A percentile compares a stretch with the other conserved stretches of the same genome.
Evolutionary conservation across 306 rosid genomes (phyloP).

Genomic region (Ziziphus jujuba): DNA sequence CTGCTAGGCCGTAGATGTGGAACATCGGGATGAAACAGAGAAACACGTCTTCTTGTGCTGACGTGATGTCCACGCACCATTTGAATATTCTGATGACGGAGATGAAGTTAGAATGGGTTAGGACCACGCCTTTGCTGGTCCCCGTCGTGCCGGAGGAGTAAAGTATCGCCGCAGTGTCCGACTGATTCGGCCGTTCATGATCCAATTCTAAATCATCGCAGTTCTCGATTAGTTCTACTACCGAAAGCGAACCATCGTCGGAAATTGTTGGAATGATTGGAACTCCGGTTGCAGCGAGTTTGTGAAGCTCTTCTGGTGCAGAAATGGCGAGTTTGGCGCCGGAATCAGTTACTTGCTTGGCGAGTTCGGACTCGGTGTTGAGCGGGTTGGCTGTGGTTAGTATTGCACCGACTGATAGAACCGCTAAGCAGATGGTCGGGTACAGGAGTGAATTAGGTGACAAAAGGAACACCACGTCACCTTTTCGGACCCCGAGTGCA

Average conservation of each 20-base stretch:
- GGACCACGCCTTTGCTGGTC: constrained; percentile 77
- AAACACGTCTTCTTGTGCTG: constrained; percentile 55
- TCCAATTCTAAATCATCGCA: constrained; percentile 51
- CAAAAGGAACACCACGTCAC: constrained; percentile 69
- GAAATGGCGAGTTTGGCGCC: constrained; percentile 72
- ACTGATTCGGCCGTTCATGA: constrained; percentile 39
- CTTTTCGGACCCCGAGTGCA: constrained; percentile 65
- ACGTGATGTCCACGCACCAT: constrained; percentile 53
- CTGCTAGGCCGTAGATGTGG: constrained; percentile 73
- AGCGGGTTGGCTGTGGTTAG: constrained; percentile 77
- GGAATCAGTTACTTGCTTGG: constrained; percentile 69
- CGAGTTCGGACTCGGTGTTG: constrained; percentile 62
- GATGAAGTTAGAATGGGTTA: constrained; percentile 74
- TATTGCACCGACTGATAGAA: constrained; percentile 70
- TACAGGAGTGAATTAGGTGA: constrained; percentile 68
- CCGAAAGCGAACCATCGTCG: constrained; percentile 29
- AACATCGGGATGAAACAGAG: constrained; percentile 90
- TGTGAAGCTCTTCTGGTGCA: constrained; percentile 65
- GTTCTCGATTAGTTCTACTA: constrained; percentile 67
- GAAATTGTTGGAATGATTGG: constrained; percentile 51
- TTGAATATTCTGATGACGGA: constrained; percentile 40
- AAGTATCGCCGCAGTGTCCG: constrained; percentile 79
- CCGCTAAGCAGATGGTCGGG: constrained; percentile 70
- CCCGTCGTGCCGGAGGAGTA: constrained; percentile 95
- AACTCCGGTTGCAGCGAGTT: constrained; percentile 54